Base-by-base conservation (phyloP, 805 yeast species). In the Candida manassasensis region DNA sequence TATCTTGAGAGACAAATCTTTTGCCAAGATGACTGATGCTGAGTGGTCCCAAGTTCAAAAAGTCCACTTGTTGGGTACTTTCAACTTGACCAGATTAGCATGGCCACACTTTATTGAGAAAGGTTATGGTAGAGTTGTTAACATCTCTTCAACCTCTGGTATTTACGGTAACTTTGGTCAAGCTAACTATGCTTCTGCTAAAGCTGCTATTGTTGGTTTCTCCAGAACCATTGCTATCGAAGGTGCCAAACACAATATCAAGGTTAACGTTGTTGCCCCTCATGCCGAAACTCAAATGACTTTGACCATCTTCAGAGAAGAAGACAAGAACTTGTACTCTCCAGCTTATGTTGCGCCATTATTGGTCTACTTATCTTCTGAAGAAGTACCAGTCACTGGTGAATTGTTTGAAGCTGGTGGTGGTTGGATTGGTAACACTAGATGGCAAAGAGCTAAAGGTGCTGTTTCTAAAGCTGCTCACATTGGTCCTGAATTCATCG, bases 211-310 rank as follows among this genome's bases (percentile, higher is more conserved):
- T 44, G 63, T 88, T 32, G 96, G 96, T 12, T 74, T 90, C 48
- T 75, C 96, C 27, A 79, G 76, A 61, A 82, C 97, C 28, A 61
- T 87, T 44, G 96, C 97, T 19, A 71, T 85, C 45, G 98, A 90
- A 67, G 98, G 98, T 52, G 79, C 79, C 41, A 86, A 77, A 59
- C 57, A 69, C 52, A 78, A 81, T 54, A 87, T 90, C 48, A 69
- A 71, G 51, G 89, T 79, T 38, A 85, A 89, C 55, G 76, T 79
- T 24, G 80, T 88, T 57, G 97, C 98, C 18, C 98, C 98, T 36
- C 96, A 90, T 58, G 97, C 97, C 19, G 97, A 90, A 54, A 90
- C 98, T 29, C 89, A 94, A 39, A 90, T 90, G 98, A 90, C 98
- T 19, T 75, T 77, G 52, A 84, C 95, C 4, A 80, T 90, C 32